A percentile compares a stretch with the other conserved stretches of the same genome.
phyloP scores from a whole-genome alignment of 768 basidiomycete species.

The Calocera cornea region DNA sequence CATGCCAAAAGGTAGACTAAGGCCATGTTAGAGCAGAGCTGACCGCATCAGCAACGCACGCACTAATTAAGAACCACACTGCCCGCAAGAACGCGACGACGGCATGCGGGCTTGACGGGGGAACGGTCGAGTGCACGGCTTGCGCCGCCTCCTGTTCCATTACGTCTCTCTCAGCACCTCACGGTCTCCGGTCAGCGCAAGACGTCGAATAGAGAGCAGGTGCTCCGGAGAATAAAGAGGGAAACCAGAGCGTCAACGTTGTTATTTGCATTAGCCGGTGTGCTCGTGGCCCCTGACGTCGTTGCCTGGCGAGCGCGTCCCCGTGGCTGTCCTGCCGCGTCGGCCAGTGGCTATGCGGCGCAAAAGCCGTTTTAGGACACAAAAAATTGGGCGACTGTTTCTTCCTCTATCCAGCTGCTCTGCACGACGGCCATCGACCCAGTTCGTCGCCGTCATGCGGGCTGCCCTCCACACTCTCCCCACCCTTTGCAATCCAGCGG shows the following conservation, averaged over 20 bases:
- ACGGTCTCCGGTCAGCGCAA: background rate
- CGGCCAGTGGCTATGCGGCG: background rate
- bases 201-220: background rate
- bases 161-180: background rate
- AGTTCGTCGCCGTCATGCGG: too few species aligned
- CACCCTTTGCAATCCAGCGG: too few species aligned
- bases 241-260: background rate
- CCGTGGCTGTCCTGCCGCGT: background rate
- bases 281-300: background rate
- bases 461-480: too few species aligned
- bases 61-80: background rate
- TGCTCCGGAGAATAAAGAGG: background rate
- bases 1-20: constrained; percentile 78
- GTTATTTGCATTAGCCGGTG: background rate
- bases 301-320: background rate
- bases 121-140: background rate
- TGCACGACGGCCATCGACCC: too few species aligned
- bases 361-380: background rate
- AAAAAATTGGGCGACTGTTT: background rate
- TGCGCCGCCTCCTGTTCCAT: background rate
- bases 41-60: background rate
- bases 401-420: too few species aligned
- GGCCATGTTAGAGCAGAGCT: background rate
- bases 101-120: background rate
- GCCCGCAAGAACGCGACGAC: background rate